Base-by-base conservation (phyloP, 2,329 filamentous ascomycete genomes). In the Sclerotinia subarctica region DNA sequence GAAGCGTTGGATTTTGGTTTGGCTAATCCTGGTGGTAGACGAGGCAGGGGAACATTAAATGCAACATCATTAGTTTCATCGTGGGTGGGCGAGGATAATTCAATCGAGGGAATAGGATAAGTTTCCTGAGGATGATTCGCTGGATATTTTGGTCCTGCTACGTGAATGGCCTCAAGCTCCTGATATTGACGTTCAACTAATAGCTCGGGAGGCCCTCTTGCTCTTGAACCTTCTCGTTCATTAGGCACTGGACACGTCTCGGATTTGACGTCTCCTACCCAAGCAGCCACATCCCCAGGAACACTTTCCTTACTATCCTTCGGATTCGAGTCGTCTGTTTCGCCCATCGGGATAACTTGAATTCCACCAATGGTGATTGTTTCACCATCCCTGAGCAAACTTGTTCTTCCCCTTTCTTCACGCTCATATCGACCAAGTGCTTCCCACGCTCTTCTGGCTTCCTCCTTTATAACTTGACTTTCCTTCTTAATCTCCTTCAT, bases 371-470 rank as follows among this genome's bases (percentile, higher is more conserved):
- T 92, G 57, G 96, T 84, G 1, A 93, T 97, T 19, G 94, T 92
- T 70, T 93, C 88, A 8, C 95, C 95, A 70, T 92, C 90, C 74
- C 94, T 89, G 29, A 99, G 82, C 26, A 92, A 93, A 42, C 87
- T 84, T 2, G 92, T 95, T 56, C 93, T 87, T 70, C 97, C 94
- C 13, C 94, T 88, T 79, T 97, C 94, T 79, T 96, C 92, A 76
- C 97, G 93, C 79, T 98, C 95, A 65, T 93, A 88, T 62, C 94
- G 87, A 32, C 95, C 95, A 1, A 99, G 86, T 79, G 98, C 94
- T 80, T 99, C 95, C 95, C 95, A 99, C 0, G 95, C 95, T 68
- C 95, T 88, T 51, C 94, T 88, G 10, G 95, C 94, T 79, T 99
- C 95, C 74, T 97, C 64, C 46, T 67, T 67, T n/a, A 67, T 67